Evolutionary conservation across 2,329 filamentous ascomycete genomes (phyloP).

Genomic region (Volutella citrinella): DNA sequence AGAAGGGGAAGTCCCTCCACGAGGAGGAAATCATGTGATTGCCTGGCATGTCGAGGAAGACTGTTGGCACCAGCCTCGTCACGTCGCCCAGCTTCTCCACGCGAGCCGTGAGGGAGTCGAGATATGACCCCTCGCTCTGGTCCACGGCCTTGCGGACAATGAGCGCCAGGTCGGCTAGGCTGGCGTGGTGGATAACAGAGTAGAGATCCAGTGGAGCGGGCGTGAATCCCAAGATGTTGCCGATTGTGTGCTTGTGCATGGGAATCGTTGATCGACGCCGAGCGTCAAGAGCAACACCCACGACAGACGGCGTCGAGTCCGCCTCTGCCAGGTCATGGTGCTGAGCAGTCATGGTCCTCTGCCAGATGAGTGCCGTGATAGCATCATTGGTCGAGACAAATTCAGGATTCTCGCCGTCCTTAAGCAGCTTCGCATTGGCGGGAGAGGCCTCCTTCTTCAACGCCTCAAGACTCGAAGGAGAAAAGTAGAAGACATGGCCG

Average conservation of each 20-base stretch:
- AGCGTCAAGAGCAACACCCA: slow-evolving; percentile 10
- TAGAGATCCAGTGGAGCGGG: slow-evolving; percentile 9
- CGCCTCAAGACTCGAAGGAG: slow-evolving; percentile 6
- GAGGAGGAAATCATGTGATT: slow-evolving; percentile 11
- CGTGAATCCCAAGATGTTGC: slow-evolving; percentile 11
- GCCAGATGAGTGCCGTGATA: slow-evolving; percentile 12
- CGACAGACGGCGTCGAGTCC: slow-evolving; percentile 4
- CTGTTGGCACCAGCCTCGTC: slow-evolving; percentile 5
- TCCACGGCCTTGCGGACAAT: slow-evolving; percentile 5
- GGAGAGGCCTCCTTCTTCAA: slow-evolving; percentile 9
- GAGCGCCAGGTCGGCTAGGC: slow-evolving; percentile 10
- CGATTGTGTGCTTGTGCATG: slow-evolving; percentile 10
- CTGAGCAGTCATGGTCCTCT: slow-evolving; percentile 9
- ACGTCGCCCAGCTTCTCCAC: slow-evolving; percentile 7
- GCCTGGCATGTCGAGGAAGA: slow-evolving; percentile 12
- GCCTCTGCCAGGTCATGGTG: slow-evolving; percentile 1
- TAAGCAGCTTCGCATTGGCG: slow-evolving; percentile 9
- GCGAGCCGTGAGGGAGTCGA: slow-evolving; percentile 7
- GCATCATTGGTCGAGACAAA: slow-evolving; percentile 12
- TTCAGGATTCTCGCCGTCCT: slow-evolving; percentile 4
- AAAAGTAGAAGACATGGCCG: slow-evolving; percentile 9
- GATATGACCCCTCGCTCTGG: slow-evolving; percentile 6
- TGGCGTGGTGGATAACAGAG: slow-evolving; percentile 9
- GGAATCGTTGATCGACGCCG: slow-evolving; percentile 8
- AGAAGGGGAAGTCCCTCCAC: slow-evolving; percentile 12